Evolutionary conservation across 2,329 filamentous ascomycete genomes (phyloP), one percentile per base, ranked within the genome.

Genomic region (Colletotrichum noveboracense): DNA sequence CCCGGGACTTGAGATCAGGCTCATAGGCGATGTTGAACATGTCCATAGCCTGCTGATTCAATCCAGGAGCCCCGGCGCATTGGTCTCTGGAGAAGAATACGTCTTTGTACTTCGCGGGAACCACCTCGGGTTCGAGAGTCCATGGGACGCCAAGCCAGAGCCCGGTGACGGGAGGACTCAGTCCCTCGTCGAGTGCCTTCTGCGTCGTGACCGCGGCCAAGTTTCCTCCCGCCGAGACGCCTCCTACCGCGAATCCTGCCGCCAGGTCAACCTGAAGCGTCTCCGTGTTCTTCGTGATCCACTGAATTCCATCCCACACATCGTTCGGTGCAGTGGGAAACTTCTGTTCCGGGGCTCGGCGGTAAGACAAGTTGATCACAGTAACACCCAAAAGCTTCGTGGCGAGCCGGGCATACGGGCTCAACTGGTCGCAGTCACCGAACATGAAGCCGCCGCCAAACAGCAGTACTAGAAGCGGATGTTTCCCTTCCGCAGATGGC

Each of bases 331-430:
- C 83, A 12, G 78, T 80, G 0, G 88, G 88, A 73, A 88, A 89
- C 32, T 81, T 82, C 75, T 87, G 80, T 75, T 88, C 87, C 0
- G 88, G 88, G 3, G 85, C 87, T 9, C 89, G 83, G 0, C 88
- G 81, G 77, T 89, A 89, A 62, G 88, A 87, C 4, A 88, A 83
- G 77, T 86, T 87, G 13, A 88, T 81, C 2, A 76, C 74, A 2
- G 48, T 64, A 14, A 55, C 70, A 12, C 58, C 58, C 30, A 55
- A 66, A 8, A 65, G 13, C 12, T 21, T 34, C 9, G 64, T 32
- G 4, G 24, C 62, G 0, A 34, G 34, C 18, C 68, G 68, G 21
- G 62, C 58, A 14, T 30, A 28, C 1, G 18, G 21, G 36, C 52
- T 66, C 24, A 61, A 14, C 10, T 75, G 48, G 12, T 14, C 48